A percentile compares a stretch with the other conserved stretches of the same genome.
Conservation (phyloP, 139 green algal genomes). For the Nannochloris sp. region DNA sequence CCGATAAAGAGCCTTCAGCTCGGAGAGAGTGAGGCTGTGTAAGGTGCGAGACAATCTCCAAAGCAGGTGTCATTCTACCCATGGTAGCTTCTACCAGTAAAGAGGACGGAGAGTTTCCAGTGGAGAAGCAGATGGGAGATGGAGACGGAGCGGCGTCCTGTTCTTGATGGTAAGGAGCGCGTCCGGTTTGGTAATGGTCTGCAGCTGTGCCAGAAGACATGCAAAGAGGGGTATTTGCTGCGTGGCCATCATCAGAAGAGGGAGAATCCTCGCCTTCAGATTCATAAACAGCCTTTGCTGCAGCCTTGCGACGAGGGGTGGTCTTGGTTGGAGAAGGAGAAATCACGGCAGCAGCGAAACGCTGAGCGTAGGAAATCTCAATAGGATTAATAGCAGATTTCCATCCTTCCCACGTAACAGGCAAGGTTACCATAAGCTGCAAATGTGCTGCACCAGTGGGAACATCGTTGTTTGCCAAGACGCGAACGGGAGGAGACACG, state of each 20-base stretch:
- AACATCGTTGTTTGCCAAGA: conserved; percentile 66
- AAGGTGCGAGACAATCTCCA: not conserved
- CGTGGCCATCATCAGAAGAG: too few species aligned
- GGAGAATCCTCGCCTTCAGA: too few species aligned
- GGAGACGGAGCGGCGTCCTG: too few species aligned
- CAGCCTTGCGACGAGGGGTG: not conserved
- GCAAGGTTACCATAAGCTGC: not conserved
- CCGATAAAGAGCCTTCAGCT: not conserved
- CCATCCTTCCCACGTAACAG: conserved; percentile 2
- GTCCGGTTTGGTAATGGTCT: too few species aligned
- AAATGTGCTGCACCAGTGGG: conserved; percentile 48
- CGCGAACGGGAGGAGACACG: conserved; percentile 39
- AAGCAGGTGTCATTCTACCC: not conserved
- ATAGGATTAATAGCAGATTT: not conserved
- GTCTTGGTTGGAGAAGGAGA: not conserved
- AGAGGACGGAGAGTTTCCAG: not conserved
- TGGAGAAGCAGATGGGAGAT: too few species aligned
- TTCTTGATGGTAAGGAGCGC: too few species aligned
- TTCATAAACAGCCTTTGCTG: too few species aligned
- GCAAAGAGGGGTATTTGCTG: too few species aligned
- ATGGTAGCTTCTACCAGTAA: not conserved
- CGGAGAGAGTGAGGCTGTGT: not conserved
- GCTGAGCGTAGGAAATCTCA: not conserved
- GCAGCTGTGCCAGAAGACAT: too few species aligned
- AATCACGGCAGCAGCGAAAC: not conserved